These are phyloP conservation scores for Akanthomyces lecanii DNA, from an alignment of 2,329 filamentous ascomycete species.

Conservation along the genomic window DNA sequence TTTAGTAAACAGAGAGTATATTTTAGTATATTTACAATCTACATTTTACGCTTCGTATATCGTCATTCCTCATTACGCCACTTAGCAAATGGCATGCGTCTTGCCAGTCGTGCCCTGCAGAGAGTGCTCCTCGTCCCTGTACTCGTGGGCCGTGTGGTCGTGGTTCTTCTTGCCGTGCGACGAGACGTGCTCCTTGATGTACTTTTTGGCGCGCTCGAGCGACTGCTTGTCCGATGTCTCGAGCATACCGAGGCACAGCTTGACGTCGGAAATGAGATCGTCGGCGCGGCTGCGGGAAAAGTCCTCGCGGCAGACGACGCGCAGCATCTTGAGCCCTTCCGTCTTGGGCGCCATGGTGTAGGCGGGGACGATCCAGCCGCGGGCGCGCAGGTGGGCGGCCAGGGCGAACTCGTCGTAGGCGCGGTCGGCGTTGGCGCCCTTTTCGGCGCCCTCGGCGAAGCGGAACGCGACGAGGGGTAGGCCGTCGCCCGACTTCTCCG, in stretches of 20 bases:
- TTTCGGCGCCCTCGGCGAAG: conserved; percentile 55
- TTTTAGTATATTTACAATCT: neutral
- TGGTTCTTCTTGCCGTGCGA: conserved; percentile 49
- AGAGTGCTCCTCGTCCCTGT: conserved; percentile 72
- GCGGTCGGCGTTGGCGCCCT: conserved; percentile 46
- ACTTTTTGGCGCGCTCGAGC: conserved; percentile 65
- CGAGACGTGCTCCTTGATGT: conserved; percentile 54
- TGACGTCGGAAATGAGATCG: conserved; percentile 71
- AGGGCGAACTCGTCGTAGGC: conserved; percentile 71
- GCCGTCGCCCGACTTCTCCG: conserved; percentile 68
- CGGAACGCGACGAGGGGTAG: conserved; percentile 90
- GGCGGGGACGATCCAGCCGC: conserved; percentile 90
- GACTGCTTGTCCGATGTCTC: conserved; percentile 69
- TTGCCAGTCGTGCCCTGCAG: conserved; percentile 88
- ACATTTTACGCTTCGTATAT: neutral
- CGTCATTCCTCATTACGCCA: neutral
- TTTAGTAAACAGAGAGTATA: neutral
- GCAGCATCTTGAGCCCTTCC: conserved; percentile 79
- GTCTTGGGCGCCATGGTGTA: conserved; percentile 96
- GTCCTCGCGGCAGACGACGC: conserved; percentile 88
- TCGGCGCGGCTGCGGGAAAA: conserved; percentile 82
- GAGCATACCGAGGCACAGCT: conserved; percentile 67
- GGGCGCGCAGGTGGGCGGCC: conserved; percentile 79
- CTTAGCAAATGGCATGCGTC: conserved; percentile 79
- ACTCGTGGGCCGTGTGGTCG: conserved; percentile 38